Evolutionary conservation across 208 protist genomes (phyloP).

Genomic region (Trypanosoma scelopori): DNA sequence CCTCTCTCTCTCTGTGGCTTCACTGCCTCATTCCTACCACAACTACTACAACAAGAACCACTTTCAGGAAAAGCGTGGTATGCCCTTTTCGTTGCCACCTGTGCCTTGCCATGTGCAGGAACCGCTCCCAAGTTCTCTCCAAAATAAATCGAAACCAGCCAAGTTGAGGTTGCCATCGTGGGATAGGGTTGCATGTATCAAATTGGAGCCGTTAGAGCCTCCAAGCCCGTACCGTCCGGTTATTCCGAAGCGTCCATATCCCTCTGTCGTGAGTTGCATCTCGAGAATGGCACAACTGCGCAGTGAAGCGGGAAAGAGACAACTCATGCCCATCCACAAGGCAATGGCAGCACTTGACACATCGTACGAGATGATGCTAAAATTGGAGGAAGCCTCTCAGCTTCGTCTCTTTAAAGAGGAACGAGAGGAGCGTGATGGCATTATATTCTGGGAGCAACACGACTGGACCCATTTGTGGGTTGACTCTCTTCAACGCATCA

Average conservation of each 20-base stretch:
- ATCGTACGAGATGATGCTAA: background rate
- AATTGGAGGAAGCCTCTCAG: slow-evolving; percentile 24
- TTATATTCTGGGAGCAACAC: slow-evolving; percentile 42
- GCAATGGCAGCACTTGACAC: background rate
- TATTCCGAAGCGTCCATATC: slow-evolving; percentile 11
- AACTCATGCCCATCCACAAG: background rate
- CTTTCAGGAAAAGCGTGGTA: background rate
- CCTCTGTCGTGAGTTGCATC: slow-evolving; percentile 33
- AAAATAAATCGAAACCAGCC: background rate
- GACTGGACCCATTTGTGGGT: slow-evolving; percentile 34
- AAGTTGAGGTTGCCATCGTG: slow-evolving; percentile 19
- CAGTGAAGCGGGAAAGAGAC: background rate
- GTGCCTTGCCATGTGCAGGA: background rate
- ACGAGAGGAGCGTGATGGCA: slow-evolving; percentile 19
- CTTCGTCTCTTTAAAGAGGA: slow-evolving; percentile 31
- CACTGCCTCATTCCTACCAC: no score
- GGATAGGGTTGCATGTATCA: slow-evolving; percentile 20
- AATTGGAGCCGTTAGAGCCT: slow-evolving; percentile 35
- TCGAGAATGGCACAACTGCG: background rate
- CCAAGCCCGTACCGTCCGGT: slow-evolving; percentile 70
- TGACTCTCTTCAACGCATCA: slow-evolving; percentile 25
- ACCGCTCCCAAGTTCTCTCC: background rate
- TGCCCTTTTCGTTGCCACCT: background rate
- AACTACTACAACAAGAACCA: no score
- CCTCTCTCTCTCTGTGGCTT: no score